These are phyloP conservation scores for Suillus sp. DNA, from an alignment of 768 basidiomycete genomes.

Conservation along the genomic window DNA sequence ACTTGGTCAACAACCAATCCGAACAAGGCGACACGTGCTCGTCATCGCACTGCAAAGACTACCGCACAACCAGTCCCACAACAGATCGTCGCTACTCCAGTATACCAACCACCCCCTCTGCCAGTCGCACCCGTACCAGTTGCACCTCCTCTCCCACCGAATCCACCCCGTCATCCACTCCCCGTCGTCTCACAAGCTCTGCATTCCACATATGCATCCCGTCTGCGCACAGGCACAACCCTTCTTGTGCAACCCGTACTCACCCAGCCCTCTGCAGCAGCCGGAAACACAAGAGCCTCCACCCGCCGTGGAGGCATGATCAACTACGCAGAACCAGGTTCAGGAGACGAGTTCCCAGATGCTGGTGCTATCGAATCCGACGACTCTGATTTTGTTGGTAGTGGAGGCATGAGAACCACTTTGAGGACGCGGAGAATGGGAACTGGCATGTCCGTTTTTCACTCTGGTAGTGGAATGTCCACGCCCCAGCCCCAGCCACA, in stretches of 20 bases:
- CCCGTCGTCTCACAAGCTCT: constrained; percentile 69
- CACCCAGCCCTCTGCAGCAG: constrained; percentile 41
- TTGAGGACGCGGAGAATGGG: constrained; percentile 47
- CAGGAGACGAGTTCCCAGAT: constrained; percentile 79
- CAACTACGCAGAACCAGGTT: constrained; percentile 87
- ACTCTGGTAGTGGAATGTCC: constrained; percentile 47
- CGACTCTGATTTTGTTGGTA: constrained; percentile 79
- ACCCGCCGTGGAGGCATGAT: constrained; percentile 68
- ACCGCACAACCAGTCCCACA: constrained; percentile 41
- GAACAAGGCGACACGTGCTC: constrained; percentile 47
- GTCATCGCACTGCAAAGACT: constrained; percentile 38
- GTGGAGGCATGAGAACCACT: constrained; percentile 61
- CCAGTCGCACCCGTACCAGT: constrained; percentile 23
- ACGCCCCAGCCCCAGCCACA: constrained; percentile 37
- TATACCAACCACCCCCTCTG: constrained; percentile 40
- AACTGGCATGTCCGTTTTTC: constrained; percentile 57
- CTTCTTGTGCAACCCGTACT: constrained; percentile 89
- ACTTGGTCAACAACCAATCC: constrained; percentile 67
- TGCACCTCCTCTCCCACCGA: constrained; percentile 40
- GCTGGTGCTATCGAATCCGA: constrained; percentile 83
- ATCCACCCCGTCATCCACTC: constrained; percentile 58
- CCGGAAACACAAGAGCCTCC: constrained; percentile 39
- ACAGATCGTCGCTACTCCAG: constrained; percentile 38
- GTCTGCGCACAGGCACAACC: constrained; percentile 88
- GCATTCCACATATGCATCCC: constrained; percentile 81